phyloP scores from a whole-genome alignment of 2,329 filamentous ascomycete genomes.

The Diaporthe ilicicola region DNA sequence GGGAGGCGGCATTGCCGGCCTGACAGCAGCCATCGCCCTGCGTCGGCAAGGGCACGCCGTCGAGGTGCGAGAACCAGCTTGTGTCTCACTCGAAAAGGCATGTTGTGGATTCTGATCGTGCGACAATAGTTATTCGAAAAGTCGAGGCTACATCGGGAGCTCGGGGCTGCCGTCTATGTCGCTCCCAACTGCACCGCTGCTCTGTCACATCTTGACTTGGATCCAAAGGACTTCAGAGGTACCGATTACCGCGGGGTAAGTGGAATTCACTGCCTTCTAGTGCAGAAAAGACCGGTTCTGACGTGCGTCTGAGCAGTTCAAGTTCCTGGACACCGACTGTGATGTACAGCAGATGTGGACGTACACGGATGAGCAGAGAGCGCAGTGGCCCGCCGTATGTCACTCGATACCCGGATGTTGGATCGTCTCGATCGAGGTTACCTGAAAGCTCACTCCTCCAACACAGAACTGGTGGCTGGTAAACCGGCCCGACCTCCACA shows the following conservation, averaged over 20 bases:
- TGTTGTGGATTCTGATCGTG: not conserved
- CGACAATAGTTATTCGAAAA: constrained; percentile 29
- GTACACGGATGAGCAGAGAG: constrained; percentile 3
- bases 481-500: constrained; percentile 27
- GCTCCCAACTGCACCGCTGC: constrained; percentile 32
- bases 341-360: not conserved
- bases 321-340: constrained; percentile 21
- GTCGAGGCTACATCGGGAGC: constrained; percentile 19
- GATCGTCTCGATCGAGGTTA: not conserved
- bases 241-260: constrained; percentile 24
- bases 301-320: constrained; percentile 10
- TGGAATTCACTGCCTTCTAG: not conserved
- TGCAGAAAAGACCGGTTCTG: not conserved
- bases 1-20: constrained; percentile 29
- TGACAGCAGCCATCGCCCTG: constrained; percentile 28
- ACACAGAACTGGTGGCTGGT: constrained; percentile 28
- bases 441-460: not conserved
- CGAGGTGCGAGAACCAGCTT: not conserved
- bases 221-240: constrained; percentile 14
- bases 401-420: not conserved
- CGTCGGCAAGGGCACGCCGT: constrained; percentile 29
- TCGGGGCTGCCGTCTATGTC: constrained; percentile 27
- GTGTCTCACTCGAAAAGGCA: too few relatives aligned
- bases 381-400: constrained; percentile 27
- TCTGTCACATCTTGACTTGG: constrained; percentile 18